phyloP scores from a whole-genome alignment of 1,139 yeast species.

The Geotrichum australiense region DNA sequence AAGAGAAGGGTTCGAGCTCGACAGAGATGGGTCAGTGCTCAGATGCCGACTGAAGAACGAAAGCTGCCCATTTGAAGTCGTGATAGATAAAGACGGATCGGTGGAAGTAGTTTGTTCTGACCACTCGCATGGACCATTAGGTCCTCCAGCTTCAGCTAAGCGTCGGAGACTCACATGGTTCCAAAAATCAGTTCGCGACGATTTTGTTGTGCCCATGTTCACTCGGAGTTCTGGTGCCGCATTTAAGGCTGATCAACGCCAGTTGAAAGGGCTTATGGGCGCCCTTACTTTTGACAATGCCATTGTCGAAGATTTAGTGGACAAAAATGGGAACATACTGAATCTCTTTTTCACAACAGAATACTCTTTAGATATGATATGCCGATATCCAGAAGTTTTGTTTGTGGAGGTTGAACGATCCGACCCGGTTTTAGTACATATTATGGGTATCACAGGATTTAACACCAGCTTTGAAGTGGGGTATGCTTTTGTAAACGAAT shows the following conservation, averaged over 20 bases:
- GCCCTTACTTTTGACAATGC: conserved; percentile 18
- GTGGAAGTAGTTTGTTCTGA: conserved; percentile 11
- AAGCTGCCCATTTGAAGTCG: conserved; percentile 13
- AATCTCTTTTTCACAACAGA: conserved; percentile 18
- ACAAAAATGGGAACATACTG: conserved; percentile 14
- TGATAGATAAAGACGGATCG: background rate
- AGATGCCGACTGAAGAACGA: background rate
- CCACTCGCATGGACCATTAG: conserved; percentile 17
- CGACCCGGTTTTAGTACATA: conserved; percentile 14
- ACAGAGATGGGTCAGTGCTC: background rate
- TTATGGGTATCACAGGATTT: conserved; percentile 17
- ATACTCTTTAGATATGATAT: conserved; percentile 18
- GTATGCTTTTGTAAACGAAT: conserved; percentile 13
- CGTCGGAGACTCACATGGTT: conserved; percentile 13
- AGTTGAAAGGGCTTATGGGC: conserved; percentile 17
- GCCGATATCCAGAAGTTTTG: conserved; percentile 17
- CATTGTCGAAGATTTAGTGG: conserved; percentile 14
- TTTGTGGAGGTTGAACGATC: conserved; percentile 13
- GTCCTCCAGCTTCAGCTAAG: conserved; percentile 18
- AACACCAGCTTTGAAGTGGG: conserved; percentile 19
- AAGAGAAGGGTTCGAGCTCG: conserved; percentile 14
- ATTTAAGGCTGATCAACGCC: conserved; percentile 7
- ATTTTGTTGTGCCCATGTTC: conserved; percentile 6
- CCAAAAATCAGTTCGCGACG: conserved; percentile 15
- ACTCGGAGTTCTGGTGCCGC: background rate